A percentile compares a stretch with the other conserved stretches of the same genome.
Evolutionary conservation across 2,329 filamentous ascomycete species (phyloP).

Genomic region (Hortaea sp.): DNA sequence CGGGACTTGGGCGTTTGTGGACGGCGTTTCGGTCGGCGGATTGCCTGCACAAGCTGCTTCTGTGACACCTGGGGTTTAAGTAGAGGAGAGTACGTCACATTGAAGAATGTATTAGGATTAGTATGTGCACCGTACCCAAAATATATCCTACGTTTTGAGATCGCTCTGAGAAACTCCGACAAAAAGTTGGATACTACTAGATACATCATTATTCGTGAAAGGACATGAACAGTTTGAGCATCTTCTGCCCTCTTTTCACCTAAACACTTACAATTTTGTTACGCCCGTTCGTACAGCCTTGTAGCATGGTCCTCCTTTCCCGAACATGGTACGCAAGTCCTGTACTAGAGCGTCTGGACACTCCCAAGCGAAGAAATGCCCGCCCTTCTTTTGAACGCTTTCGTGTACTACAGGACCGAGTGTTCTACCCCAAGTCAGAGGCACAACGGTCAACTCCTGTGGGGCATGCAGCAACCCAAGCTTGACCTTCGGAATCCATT

Average conservation of each 20-base stretch:
- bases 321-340: conserved; percentile 49
- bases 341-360: conserved; percentile 39
- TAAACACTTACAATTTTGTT: conserved; percentile 4
- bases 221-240: neutral
- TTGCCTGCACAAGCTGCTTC: neutral
- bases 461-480: conserved; percentile 49
- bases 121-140: too few relatives aligned
- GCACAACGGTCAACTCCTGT: conserved; percentile 45
- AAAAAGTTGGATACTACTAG: too few relatives aligned
- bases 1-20: neutral
- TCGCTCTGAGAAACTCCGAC: too few relatives aligned
- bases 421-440: conserved; percentile 47
- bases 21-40: neutral
- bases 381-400: conserved; percentile 38
- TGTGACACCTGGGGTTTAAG: neutral
- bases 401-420: conserved; percentile 51
- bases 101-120: too few relatives aligned
- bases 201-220: too few relatives aligned
- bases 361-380: conserved; percentile 52
- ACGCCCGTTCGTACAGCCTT: neutral
- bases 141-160: too few relatives aligned
- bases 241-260: neutral
- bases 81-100: too few relatives aligned
- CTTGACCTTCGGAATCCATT: conserved; percentile 39
- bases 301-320: conserved; percentile 27